Evolutionary conservation across 306 rosid species (phyloP).

Genomic region (Lagenaria siceraria): DNA sequence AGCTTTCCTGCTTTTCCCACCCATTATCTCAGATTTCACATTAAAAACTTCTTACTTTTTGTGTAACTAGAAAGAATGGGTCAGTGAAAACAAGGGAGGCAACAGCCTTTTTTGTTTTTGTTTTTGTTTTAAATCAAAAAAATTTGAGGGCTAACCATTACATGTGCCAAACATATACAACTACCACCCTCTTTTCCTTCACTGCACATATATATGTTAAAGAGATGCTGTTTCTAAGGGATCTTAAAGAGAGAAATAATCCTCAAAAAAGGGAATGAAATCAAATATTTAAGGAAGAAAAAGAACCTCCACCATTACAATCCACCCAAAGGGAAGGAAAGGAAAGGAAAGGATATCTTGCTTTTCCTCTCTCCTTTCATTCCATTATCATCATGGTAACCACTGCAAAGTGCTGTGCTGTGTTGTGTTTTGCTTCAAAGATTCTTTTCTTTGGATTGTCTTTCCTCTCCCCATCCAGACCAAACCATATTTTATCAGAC

Average conservation of each 20-base stretch:
- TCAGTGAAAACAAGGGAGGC: not conserved
- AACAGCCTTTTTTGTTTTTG: not conserved
- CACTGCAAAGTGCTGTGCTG: not conserved
- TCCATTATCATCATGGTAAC: not conserved
- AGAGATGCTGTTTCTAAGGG: slow-evolving; percentile 28
- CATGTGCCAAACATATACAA: slow-evolving; percentile 36
- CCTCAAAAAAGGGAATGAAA: slow-evolving; percentile 8
- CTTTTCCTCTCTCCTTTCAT: slow-evolving; percentile 18
- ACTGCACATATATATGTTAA: slow-evolving; percentile 25
- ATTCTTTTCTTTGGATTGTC: slow-evolving; percentile 4
- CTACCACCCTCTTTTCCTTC: slow-evolving; percentile 24
- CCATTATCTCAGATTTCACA: not conserved
- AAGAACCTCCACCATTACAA: slow-evolving; percentile 22
- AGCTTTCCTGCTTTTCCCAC: not conserved
- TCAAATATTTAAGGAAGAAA: slow-evolving; percentile 6
- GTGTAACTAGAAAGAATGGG: not conserved
- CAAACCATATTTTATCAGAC: slow-evolving; percentile 31
- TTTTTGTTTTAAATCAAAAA: slow-evolving; percentile 1
- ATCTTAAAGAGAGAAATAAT: slow-evolving; percentile 16
- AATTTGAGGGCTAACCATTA: slow-evolving; percentile 15
- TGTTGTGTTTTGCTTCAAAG: not conserved
- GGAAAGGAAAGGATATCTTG: slow-evolving; percentile 14
- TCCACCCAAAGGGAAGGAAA: slow-evolving; percentile 32
- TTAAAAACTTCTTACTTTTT: not conserved
- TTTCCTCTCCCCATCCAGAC: slow-evolving; percentile 28